A percentile compares a stretch with the other conserved stretches of the same genome.
phyloP scores from a whole-genome alignment of 306 rosid genomes.

The Casuarina equisetifolia region DNA sequence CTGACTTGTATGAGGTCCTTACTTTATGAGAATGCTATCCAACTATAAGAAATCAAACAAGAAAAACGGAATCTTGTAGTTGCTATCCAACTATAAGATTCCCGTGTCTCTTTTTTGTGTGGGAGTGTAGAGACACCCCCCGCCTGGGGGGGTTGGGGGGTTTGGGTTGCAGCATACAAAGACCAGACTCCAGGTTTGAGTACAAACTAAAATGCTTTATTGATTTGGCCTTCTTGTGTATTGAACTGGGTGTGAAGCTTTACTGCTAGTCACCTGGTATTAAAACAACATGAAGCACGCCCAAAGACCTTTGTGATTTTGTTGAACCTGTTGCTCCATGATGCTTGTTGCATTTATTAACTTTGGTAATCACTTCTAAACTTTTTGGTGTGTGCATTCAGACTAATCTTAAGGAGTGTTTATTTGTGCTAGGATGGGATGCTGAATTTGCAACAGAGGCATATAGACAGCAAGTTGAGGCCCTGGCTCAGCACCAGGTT shows the following conservation, averaged over 20 bases:
- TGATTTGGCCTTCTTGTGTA: conserved; percentile 1
- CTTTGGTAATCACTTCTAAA: background rate
- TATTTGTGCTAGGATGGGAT: conserved; percentile 75
- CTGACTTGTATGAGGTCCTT: background rate
- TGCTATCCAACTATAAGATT: no score
- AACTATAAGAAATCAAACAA: background rate
- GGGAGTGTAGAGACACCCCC: no score
- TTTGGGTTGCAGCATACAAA: background rate
- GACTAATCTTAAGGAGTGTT: conserved; percentile 27
- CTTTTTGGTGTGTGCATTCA: conserved; percentile 21
- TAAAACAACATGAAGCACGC: background rate
- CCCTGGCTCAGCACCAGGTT: conserved; percentile 94
- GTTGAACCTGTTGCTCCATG: conserved; percentile 4
- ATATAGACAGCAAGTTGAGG: conserved; percentile 95
- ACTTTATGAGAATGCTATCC: conserved; percentile 3
- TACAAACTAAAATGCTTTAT: background rate
- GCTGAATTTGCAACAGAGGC: conserved; percentile 98
- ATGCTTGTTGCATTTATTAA: conserved; percentile 16
- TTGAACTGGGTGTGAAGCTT: background rate
- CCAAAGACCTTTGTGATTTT: background rate
- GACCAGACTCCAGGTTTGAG: background rate
- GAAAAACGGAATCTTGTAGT: no score
- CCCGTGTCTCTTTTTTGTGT: no score
- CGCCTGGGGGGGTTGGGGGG: no score
- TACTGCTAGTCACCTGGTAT: background rate